phyloP scores from a whole-genome alignment of 176 grass and related monocot species.

The Melocanna baccifera region DNA sequence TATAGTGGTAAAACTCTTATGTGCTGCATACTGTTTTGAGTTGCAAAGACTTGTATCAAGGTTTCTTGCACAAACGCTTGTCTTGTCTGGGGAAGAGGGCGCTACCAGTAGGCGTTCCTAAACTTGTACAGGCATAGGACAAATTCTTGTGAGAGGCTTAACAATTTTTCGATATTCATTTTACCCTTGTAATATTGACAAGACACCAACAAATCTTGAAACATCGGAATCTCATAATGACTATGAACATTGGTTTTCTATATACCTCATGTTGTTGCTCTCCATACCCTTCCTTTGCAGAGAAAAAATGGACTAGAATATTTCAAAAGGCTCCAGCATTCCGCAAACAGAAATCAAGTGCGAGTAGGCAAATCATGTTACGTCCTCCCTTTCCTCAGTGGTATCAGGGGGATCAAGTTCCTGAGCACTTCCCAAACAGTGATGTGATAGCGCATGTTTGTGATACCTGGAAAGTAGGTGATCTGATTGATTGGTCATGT shows the following conservation, averaged over 20 bases:
- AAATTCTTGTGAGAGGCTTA: background rate
- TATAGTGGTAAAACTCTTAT: background rate
- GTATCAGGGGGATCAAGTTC: conserved; percentile 36
- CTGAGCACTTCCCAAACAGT: conserved; percentile 11
- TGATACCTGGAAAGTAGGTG: conserved; percentile 57
- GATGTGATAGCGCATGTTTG: conserved; percentile 34
- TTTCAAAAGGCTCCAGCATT: conserved; percentile 33
- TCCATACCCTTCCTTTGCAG: conserved; percentile 26
- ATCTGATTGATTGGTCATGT: conserved; percentile 56
- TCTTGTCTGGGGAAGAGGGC: background rate
- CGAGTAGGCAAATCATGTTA: conserved; percentile 44
- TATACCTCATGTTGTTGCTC: background rate
- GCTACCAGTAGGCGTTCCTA: background rate
- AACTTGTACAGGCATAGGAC: background rate
- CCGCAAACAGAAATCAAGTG: conserved; percentile 9
- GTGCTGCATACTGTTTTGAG: background rate
- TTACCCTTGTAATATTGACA: conserved; percentile 10
- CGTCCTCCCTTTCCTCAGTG: conserved; percentile 60
- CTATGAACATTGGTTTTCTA: conserved; percentile 6
- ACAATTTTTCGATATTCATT: background rate
- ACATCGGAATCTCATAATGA: background rate
- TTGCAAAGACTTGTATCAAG: background rate
- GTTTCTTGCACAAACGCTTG: background rate
- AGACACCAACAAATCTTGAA: conserved; percentile 2
- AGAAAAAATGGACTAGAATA: conserved; percentile 39